Conservation (phyloP, 2,329 filamentous ascomycete genomes). For the Rhexocercosporidium sp. region DNA sequence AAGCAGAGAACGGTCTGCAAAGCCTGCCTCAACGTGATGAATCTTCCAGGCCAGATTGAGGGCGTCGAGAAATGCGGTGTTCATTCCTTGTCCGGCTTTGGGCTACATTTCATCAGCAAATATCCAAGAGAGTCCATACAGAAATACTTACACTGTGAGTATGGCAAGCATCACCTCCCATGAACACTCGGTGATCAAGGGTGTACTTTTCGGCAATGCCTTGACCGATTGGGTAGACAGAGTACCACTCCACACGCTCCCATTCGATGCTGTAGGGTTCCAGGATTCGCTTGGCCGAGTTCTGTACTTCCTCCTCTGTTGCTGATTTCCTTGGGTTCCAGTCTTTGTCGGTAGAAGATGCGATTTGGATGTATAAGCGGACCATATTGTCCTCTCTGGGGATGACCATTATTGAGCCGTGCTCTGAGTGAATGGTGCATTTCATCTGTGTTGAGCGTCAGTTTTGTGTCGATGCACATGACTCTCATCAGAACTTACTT, state of each 20-base stretch:
- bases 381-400: constrained; percentile 73
- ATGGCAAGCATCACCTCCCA: constrained; percentile 80
- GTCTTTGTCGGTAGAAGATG: constrained; percentile 63
- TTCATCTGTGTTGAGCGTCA: constrained; percentile 59
- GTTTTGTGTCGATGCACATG: constrained; percentile 50
- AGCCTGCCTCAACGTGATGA: constrained; percentile 84
- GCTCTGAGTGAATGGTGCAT: constrained; percentile 75
- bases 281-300: constrained; percentile 67
- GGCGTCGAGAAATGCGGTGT: constrained; percentile 79
- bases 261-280: constrained; percentile 71
- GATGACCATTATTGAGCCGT: constrained; percentile 81
- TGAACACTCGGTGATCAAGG: constrained; percentile 71
- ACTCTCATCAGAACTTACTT: constrained; percentile 53
- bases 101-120: constrained; percentile 62
- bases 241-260: constrained; percentile 74
- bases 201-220: constrained; percentile 73
- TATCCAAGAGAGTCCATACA: constrained; percentile 50
- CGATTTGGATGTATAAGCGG: constrained; percentile 72
- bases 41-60: constrained; percentile 97
- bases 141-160: constrained; percentile 68
- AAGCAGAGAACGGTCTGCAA: constrained; percentile 76
- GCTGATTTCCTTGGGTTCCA: constrained; percentile 68
- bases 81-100: constrained; percentile 82
- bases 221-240: constrained; percentile 78
- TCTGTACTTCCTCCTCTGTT: constrained; percentile 66